phyloP scores from a whole-genome alignment of 331 rosid species.

The Malus hybrid region DNA sequence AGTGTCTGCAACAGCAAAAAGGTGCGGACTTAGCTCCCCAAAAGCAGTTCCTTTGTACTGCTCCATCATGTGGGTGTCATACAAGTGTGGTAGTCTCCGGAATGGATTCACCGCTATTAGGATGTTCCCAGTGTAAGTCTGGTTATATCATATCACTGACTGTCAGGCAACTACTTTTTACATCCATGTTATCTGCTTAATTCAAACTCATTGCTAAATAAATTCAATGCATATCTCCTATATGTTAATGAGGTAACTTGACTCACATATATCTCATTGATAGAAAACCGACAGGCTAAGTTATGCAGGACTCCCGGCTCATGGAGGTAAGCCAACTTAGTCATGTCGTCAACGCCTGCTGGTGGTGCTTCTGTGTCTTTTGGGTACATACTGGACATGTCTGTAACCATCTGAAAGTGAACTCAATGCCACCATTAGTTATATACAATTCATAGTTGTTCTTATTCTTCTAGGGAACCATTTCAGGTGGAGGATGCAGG shows the following conservation, averaged over 20 bases:
- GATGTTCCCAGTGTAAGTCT: constrained; percentile 88
- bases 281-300: constrained; percentile 55
- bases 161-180: constrained; percentile 11
- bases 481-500: background rate
- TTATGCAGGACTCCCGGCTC: constrained; percentile 79
- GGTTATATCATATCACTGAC: constrained; percentile 16
- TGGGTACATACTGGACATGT: constrained; percentile 64
- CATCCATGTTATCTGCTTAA: background rate
- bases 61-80: constrained; percentile 80
- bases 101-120: constrained; percentile 86
- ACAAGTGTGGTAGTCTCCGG: constrained; percentile 76
- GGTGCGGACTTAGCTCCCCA: constrained; percentile 89
- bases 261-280: constrained; percentile 85
- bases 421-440: constrained; percentile 13
- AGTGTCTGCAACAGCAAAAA: constrained; percentile 88
- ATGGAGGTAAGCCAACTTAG: constrained; percentile 78
- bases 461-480: background rate
- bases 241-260: background rate
- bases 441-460: background rate
- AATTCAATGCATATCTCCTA: background rate
- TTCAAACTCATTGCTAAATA: background rate
- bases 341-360: constrained; percentile 91
- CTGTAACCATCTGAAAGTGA: constrained; percentile 58
- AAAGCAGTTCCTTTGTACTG: constrained; percentile 86
- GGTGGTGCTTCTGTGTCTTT: constrained; percentile 91